These are phyloP conservation scores for Candida schatavii DNA, from an alignment of 805 yeast genomes.

Conservation along the genomic window DNA sequence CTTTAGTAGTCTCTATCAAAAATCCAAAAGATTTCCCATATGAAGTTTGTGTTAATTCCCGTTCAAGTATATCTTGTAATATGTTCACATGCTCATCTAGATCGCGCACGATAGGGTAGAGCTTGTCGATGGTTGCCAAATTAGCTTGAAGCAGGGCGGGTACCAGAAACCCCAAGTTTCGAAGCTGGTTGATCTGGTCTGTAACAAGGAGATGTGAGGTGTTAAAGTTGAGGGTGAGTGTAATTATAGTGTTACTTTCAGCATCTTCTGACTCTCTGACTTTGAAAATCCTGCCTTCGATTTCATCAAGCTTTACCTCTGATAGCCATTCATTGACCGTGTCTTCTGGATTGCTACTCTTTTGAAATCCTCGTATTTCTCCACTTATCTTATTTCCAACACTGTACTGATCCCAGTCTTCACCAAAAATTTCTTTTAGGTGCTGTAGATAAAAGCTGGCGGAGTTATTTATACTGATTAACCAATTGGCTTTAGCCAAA, in stretches of 20 bases:
- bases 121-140: slow-evolving; percentile 47
- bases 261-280: too few relatives aligned
- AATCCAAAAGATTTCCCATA: slow-evolving; percentile 40
- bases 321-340: slow-evolving; percentile 51
- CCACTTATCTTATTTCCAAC: slow-evolving; percentile 57
- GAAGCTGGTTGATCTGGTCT: slow-evolving; percentile 53
- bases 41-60: slow-evolving; percentile 22
- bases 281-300: slow-evolving; percentile 1
- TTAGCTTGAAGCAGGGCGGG: slow-evolving; percentile 51
- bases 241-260: slow-evolving; percentile 5
- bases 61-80: slow-evolving; percentile 28
- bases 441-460: slow-evolving; percentile 20
- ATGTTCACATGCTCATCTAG: slow-evolving; percentile 50
- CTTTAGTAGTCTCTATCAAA: slow-evolving; percentile 36
- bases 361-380: slow-evolving; percentile 46
- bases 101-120: slow-evolving; percentile 57
- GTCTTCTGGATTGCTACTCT: slow-evolving; percentile 42
- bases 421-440: slow-evolving; percentile 28
- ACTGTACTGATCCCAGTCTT: slow-evolving; percentile 37
- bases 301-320: not conserved
- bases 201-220: slow-evolving; percentile 37
- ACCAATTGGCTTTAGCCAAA: slow-evolving; percentile 14
- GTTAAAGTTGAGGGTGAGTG: slow-evolving; percentile 52
- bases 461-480: slow-evolving; percentile 19
- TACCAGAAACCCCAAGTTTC: slow-evolving; percentile 49